Percentiles rank a stretch among this genome's conserved stretches.
These are phyloP conservation scores for Cercospora canescens DNA, from an alignment of 2,329 filamentous ascomycete species.

Conservation along the genomic window DNA sequence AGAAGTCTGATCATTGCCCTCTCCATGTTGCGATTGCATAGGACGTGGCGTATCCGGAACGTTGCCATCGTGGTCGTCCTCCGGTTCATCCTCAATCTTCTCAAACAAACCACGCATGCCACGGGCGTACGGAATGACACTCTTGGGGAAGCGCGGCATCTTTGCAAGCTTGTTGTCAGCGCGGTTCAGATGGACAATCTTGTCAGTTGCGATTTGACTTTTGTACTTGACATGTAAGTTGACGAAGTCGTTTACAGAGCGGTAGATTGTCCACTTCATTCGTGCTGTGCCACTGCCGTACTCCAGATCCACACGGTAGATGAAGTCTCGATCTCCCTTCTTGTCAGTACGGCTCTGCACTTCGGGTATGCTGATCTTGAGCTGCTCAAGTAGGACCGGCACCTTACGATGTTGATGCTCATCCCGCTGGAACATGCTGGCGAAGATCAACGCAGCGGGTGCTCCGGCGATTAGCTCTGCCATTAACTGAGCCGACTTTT, in stretches of 20 bases:
- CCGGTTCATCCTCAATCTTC: constrained; percentile 76
- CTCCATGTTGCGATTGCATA: constrained; percentile 24
- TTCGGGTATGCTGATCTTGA: constrained; percentile 84
- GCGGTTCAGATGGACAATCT: constrained; percentile 69
- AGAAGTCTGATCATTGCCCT: constrained; percentile 3
- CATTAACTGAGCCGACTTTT: constrained; percentile 94
- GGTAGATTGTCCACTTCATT: constrained; percentile 93
- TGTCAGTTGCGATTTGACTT: constrained; percentile 78
- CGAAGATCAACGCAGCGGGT: constrained; percentile 88
- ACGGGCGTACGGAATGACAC: constrained; percentile 85
- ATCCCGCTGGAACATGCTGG: constrained; percentile 96
- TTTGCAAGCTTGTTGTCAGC: constrained; percentile 69
- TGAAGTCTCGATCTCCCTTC: constrained; percentile 67
- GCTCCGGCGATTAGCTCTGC: constrained; percentile 90
- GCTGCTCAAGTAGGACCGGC: constrained; percentile 89
- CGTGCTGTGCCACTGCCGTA: constrained; percentile 93
- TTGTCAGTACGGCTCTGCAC: constrained; percentile 67
- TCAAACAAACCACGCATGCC: constrained; percentile 58
- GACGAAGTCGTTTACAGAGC: constrained; percentile 84
- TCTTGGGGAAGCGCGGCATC: constrained; percentile 86
- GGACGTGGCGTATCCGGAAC: constrained; percentile 50
- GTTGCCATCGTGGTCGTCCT: constrained; percentile 46
- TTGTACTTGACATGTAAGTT: constrained; percentile 95
- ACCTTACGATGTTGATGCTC: constrained; percentile 95
- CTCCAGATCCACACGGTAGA: constrained; percentile 90